Conservation (phyloP, 345 rosid species). For the Citrus sinensis region DVS_A1.0 CM039163.1:23749501-23750000, state of each 20-base stretch:
- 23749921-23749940: constrained; percentile 11
- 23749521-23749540: neutral
- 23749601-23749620: neutral
- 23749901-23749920: neutral
- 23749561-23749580: neutral
- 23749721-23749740: neutral
- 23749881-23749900: neutral
- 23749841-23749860: neutral
- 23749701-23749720: neutral
- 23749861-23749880: neutral
- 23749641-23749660: neutral
- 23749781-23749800: too few species aligned
- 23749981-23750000: neutral
- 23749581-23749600: neutral
- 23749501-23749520: neutral
- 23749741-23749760: neutral
- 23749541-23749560: neutral
- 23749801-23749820: too few species aligned
- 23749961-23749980: neutral
- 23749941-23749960: neutral
- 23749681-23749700: neutral
- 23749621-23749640: neutral
- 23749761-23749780: too few species aligned
- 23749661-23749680: neutral
- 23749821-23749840: too few species aligned